These are phyloP conservation scores for Tephrocybe sp. DNA, from an alignment of 768 basidiomycete genomes.

Conservation along the genomic window DNA sequence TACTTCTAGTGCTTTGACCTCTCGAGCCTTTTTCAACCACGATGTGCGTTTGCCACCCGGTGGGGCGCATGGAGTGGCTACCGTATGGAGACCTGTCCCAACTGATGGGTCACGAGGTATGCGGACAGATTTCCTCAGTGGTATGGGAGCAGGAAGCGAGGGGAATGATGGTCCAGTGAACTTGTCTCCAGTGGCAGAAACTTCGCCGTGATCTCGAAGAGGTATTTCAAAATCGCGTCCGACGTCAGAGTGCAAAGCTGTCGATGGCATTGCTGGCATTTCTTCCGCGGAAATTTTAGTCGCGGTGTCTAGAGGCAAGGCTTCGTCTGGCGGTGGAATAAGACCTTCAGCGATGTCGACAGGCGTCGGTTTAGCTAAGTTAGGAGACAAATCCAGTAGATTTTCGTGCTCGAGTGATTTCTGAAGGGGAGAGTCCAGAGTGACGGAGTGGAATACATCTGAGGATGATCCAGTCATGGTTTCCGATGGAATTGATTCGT, in stretches of 20 bases:
- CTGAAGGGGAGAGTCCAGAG: slow-evolving; percentile 31
- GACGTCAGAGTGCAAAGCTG: slow-evolving; percentile 1
- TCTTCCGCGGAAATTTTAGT: slow-evolving; percentile 3
- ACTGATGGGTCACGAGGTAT: slow-evolving; percentile 41
- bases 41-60: slow-evolving; percentile 67
- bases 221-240: slow-evolving; percentile 27
- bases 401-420: neutral
- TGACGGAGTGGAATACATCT: slow-evolving; percentile 35
- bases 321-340: slow-evolving; percentile 1
- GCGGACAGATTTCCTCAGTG: slow-evolving; percentile 67
- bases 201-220: slow-evolving; percentile 30
- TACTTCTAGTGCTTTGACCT: slow-evolving; percentile 67
- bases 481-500: neutral
- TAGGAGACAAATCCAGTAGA: slow-evolving; percentile 1
- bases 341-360: neutral
- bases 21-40: slow-evolving; percentile 77
- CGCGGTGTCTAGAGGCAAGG: slow-evolving; percentile 11
- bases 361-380: neutral
- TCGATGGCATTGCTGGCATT: slow-evolving; percentile 4
- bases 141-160: slow-evolving; percentile 64
- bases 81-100: slow-evolving; percentile 27
- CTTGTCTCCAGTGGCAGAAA: slow-evolving; percentile 30
- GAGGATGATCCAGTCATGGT: slow-evolving; percentile 28
- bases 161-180: slow-evolving; percentile 48
- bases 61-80: slow-evolving; percentile 38